These are phyloP conservation scores for Ganoderma boninense DNA, from an alignment of 1,284 basidiomycete genomes.

Conservation along the genomic window DNA sequence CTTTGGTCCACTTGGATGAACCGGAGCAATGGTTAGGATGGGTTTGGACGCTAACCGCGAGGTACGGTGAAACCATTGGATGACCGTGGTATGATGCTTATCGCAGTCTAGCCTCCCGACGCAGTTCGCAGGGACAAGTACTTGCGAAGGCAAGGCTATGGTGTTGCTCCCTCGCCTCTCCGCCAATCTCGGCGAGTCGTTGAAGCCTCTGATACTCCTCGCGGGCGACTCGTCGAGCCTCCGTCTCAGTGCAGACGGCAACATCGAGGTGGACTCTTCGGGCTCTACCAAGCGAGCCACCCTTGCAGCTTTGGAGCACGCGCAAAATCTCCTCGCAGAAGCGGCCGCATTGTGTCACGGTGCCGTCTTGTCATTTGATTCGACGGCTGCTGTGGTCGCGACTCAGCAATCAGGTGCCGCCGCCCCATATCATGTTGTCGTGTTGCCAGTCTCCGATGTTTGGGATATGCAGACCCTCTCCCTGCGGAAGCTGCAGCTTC, in stretches of 20 bases:
- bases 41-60: constrained; percentile 31
- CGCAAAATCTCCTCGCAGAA: constrained; percentile 20
- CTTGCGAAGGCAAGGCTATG: constrained; percentile 18
- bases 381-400: constrained; percentile 12
- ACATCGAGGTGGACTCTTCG: constrained; percentile 22
- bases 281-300: constrained; percentile 15
- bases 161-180: constrained; percentile 28
- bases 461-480: constrained; percentile 3
- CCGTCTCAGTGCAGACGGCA: constrained; percentile 21
- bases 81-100: not conserved
- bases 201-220: constrained; percentile 25
- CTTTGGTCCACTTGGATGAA: constrained; percentile 31
- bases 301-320: constrained; percentile 22
- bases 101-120: constrained; percentile 29
- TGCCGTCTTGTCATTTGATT: constrained; percentile 12
- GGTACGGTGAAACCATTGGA: constrained; percentile 28
- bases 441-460: constrained; percentile 20
- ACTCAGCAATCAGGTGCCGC: constrained; percentile 9
- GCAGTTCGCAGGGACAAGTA: constrained; percentile 15
- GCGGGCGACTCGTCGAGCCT: constrained; percentile 25
- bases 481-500: constrained; percentile 1
- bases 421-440: constrained; percentile 23
- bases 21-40: constrained; percentile 36
- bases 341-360: constrained; percentile 20
- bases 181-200: constrained; percentile 18